phyloP scores from a whole-genome alignment of 2,329 filamentous ascomycete genomes.

The Exophiala calicioides region DNA sequence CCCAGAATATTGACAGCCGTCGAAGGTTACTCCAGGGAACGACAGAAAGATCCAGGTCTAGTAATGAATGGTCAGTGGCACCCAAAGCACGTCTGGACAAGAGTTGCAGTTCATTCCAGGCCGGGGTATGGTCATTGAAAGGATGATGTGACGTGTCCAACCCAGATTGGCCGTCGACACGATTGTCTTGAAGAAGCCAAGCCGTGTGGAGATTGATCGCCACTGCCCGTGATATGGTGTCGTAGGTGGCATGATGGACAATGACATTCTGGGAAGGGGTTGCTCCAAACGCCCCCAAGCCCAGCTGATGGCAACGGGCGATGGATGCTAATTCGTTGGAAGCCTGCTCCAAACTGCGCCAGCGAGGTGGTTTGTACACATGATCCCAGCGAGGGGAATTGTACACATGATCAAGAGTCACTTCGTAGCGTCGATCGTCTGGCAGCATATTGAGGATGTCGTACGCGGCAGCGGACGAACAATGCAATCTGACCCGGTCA shows the following conservation, averaged over 20 bases:
- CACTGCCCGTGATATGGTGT: slow-evolving; percentile 15
- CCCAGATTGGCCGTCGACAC: background rate
- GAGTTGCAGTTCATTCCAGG: slow-evolving; percentile 15
- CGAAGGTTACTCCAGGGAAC: slow-evolving; percentile 18
- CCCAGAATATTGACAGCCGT: slow-evolving; percentile 18
- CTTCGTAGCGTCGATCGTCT: slow-evolving; percentile 14
- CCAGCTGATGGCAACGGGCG: slow-evolving; percentile 16
- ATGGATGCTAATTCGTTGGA: slow-evolving; percentile 11
- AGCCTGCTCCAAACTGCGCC: slow-evolving; percentile 10
- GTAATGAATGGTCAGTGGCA: slow-evolving; percentile 2
- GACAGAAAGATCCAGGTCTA: slow-evolving; percentile 6
- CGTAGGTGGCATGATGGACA: slow-evolving; percentile 5
- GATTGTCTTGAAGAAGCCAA: slow-evolving; percentile 13
- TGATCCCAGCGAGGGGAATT: slow-evolving; percentile 12
- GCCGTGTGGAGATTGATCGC: slow-evolving; percentile 20
- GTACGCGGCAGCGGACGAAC: slow-evolving; percentile 14
- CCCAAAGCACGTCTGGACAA: slow-evolving; percentile 4
- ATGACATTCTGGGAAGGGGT: background rate
- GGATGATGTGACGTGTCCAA: background rate
- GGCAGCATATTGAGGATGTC: slow-evolving; percentile 19
- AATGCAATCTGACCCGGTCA: too few species aligned
- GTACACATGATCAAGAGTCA: slow-evolving; percentile 21
- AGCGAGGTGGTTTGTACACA: slow-evolving; percentile 9
- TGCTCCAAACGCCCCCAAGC: slow-evolving; percentile 15
- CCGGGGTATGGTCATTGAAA: background rate